Evolutionary conservation across 495 filamentous ascomycete species (phyloP).

Genomic region (Neurospora sp.): DNA sequence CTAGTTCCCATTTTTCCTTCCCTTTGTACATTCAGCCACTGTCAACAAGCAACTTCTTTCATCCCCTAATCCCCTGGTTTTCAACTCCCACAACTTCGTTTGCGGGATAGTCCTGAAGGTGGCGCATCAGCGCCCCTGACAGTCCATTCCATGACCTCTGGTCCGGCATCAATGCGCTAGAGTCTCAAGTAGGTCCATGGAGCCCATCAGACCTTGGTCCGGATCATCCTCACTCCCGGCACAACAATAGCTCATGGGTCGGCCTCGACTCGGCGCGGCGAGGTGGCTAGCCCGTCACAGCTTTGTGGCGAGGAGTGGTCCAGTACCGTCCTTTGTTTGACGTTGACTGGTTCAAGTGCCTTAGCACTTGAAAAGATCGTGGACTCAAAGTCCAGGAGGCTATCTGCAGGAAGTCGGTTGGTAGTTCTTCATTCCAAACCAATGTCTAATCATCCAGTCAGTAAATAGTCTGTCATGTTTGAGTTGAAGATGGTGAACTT

Average conservation of each 20-base stretch:
- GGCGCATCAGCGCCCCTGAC: not conserved
- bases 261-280: not conserved
- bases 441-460: not conserved
- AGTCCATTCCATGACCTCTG: not conserved
- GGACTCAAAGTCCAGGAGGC: not conserved
- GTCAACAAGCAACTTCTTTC: not conserved
- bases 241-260: not conserved
- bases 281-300: not conserved
- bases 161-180: not conserved
- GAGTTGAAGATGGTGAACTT: not conserved
- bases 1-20: not conserved
- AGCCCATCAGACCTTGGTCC: not conserved
- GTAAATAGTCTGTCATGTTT: not conserved
- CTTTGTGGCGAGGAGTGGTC: not conserved
- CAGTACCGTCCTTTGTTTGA: not conserved
- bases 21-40: not conserved
- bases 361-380: not conserved
- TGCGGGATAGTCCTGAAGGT: not conserved
- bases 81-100: not conserved
- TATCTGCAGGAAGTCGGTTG: conserved; percentile 9
- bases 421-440: not conserved
- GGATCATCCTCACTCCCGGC: not conserved
- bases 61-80: not conserved
- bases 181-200: not conserved
- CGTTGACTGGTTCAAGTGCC: not conserved